Percentiles rank a stretch among this genome's conserved stretches.
Conservation (phyloP, 257 asterid genomes). For the Verbascum thapsus region DNA sequence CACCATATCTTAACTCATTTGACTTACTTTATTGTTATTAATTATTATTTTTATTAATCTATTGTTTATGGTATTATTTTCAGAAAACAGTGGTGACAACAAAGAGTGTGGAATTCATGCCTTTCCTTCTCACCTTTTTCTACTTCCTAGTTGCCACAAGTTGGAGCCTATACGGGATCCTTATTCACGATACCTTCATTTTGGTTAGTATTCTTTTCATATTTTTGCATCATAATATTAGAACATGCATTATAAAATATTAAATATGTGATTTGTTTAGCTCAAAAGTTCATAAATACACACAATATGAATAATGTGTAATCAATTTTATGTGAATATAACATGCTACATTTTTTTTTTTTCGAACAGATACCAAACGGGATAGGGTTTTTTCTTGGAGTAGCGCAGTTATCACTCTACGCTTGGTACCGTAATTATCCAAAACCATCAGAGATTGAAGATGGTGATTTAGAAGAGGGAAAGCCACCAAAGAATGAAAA, state of each 20-base stretch:
- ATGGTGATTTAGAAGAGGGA: slow-evolving; percentile 29
- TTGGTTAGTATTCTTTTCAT: slow-evolving; percentile 22
- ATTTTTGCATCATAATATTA: background rate
- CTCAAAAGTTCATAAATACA: too few species aligned
- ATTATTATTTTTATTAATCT: too few species aligned
- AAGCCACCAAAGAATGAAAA: too few species aligned
- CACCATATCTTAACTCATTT: too few species aligned
- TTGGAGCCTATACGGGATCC: slow-evolving; percentile 30
- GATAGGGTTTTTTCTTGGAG: slow-evolving; percentile 42
- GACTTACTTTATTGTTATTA: too few species aligned
- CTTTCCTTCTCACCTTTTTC: slow-evolving; percentile 34
- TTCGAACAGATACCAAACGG: slow-evolving; percentile 42
- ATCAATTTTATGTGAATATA: too few species aligned
- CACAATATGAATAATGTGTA: too few species aligned
- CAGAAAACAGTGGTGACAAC: slow-evolving; percentile 34
- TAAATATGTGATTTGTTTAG: too few species aligned
- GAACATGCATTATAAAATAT: too few species aligned
- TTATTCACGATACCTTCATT: slow-evolving; percentile 30
- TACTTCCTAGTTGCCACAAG: slow-evolving; percentile 25
- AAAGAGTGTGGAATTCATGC: slow-evolving; percentile 39
- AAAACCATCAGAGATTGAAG: slow-evolving; percentile 14
- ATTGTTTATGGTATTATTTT: background rate
- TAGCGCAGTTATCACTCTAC: slow-evolving; percentile 38
- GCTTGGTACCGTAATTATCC: slow-evolving; percentile 27
- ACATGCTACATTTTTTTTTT: too few species aligned